Evolutionary conservation across 2,329 filamentous ascomycete species (phyloP), one percentile per base, ranked within the genome.

Genomic region (Aspergillus novoparasiticus): DNA sequence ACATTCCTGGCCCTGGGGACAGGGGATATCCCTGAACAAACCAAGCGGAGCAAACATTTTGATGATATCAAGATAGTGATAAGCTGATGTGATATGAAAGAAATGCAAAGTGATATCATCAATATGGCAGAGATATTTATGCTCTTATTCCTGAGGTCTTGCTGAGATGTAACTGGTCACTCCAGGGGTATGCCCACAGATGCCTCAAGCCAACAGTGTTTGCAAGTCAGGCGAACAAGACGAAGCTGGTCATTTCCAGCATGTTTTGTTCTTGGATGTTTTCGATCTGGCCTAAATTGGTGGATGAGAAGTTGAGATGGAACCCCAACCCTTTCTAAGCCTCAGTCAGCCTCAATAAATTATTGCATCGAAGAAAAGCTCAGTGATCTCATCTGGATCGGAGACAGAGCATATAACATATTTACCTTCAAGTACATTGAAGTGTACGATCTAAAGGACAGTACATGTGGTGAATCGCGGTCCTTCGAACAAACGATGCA

Each of bases 31-130:
- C 62, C 81, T 83, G 76, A 87, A 86, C 9, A 86, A 74, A n/a
- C 83, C 84, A 14, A 83, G 79, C n/a, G 83, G 78, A 30, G 82
- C 73, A 72, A 87, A 87, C 84, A 87, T 87, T 46, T 60, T 76
- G 62, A 58, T 62, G 23, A 55, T 9, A 55, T 28, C 30, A 56
- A 30, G 30, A 36, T 53, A 39, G 59, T 45, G 21, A 19, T 51
- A 57, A 34, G 12, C 16, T 23, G 50, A 50, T 16, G 2, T 39
- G 19, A 50, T 14, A 41, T 58, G 30, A 58, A 26, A 32, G 23
- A 23, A 61, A 57, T 36, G 51, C 9, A 8, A 55, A 39, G 5
- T 26, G 23, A 55, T 23, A 39, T 26, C 26, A 16, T 16, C 2
- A 26, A 54, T 39, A 34, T 34, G 28, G 16, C n/a, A 3, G 28